Conservation (phyloP, 192 early-diverging fungal species). For the Borealophlyctis nickersoniae region DNA sequence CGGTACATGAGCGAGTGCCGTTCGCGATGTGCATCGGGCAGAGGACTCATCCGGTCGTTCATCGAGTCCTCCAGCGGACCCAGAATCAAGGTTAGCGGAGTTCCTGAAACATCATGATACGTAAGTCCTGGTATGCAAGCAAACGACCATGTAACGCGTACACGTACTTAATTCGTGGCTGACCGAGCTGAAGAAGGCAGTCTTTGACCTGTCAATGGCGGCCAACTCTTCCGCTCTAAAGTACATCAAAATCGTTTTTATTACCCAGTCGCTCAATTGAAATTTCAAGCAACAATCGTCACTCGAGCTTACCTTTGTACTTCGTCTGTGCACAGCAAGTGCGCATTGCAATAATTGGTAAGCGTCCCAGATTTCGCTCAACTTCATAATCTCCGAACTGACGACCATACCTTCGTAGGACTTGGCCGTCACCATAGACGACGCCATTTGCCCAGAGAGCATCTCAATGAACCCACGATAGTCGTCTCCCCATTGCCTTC, state of each 20-base stretch:
- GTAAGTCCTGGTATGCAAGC: neutral
- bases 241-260: no score
- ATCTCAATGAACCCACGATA: conserved; percentile 26
- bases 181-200: conserved; percentile 35
- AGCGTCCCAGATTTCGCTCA: no score
- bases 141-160: neutral
- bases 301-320: no score
- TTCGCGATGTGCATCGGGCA: conserved; percentile 15
- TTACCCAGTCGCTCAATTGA: neutral
- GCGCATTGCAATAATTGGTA: no score
- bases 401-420: conserved; percentile 18
- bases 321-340: no score
- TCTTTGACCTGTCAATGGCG: conserved; percentile 38
- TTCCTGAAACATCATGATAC: conserved; percentile 39
- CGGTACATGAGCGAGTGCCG: conserved; percentile 42
- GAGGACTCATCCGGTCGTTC: conserved; percentile 21
- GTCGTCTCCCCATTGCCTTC: conserved; percentile 18
- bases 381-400: no score
- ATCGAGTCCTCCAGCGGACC: conserved; percentile 40
- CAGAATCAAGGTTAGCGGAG: conserved; percentile 54
- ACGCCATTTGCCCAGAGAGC: conserved; percentile 16
- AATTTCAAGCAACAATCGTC: conserved; percentile 19
- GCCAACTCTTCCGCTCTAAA: conserved; percentile 29
- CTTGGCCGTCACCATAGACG: conserved; percentile 7
- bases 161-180: conserved; percentile 23